Conservation (phyloP, 768 basidiomycete species). For the Boletus rufocinnamomeus region DNA sequence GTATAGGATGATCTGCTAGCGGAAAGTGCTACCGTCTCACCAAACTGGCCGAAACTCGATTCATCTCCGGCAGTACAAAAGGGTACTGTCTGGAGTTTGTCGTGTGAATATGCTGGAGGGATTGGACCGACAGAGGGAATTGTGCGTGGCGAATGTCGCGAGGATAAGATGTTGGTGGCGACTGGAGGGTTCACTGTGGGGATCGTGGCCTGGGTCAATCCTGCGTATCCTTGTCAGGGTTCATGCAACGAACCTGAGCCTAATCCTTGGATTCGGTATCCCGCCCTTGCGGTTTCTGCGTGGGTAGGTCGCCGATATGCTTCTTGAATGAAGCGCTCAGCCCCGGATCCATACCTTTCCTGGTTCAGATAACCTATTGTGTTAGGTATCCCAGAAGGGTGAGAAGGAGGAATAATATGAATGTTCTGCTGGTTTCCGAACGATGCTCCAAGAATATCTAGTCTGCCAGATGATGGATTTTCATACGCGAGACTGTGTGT, state of each 20-base stretch:
- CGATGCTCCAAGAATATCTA: not conserved
- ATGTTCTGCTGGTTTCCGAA: slow-evolving; percentile 3
- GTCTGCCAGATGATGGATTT: slow-evolving; percentile 3
- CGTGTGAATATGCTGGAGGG: slow-evolving; percentile 12
- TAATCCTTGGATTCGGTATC: slow-evolving; percentile 20
- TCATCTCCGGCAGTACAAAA: not conserved
- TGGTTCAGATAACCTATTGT: slow-evolving; percentile 1
- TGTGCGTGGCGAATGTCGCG: not conserved
- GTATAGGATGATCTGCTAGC: not conserved
- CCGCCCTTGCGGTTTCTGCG: slow-evolving; percentile 1
- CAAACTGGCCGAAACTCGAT: not conserved
- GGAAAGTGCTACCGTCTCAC: not conserved
- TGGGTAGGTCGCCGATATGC: slow-evolving; percentile 8
- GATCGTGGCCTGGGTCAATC: slow-evolving; percentile 3
- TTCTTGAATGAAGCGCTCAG: slow-evolving; percentile 5
- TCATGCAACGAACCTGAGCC: slow-evolving; percentile 12
- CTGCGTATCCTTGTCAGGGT: slow-evolving; percentile 1
- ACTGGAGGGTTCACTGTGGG: slow-evolving; percentile 2
- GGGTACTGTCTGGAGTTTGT: not conserved
- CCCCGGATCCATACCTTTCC: slow-evolving; percentile 4
- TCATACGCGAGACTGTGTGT: slow-evolving; percentile 5
- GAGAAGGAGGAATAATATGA: not conserved
- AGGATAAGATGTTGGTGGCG: slow-evolving; percentile 2
- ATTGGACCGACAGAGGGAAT: slow-evolving; percentile 1
- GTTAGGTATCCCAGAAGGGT: slow-evolving; percentile 7